phyloP scores from a whole-genome alignment of 1,139 yeast genomes.

The Geotrichum bryndzae region DNA sequence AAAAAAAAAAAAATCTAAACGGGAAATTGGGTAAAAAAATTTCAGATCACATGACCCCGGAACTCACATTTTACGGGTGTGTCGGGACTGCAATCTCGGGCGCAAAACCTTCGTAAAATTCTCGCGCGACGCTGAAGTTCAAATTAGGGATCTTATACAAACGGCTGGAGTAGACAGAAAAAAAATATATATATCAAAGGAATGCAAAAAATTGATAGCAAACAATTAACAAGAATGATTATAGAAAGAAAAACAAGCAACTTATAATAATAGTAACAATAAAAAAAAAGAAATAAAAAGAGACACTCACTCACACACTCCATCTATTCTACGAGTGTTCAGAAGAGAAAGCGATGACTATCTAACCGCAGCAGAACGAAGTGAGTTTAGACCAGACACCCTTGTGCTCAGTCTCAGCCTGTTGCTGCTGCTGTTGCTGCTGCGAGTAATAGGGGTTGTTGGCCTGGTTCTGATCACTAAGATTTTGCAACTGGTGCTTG shows the following conservation, averaged over 20 bases:
- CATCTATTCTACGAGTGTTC: slow-evolving; percentile 3
- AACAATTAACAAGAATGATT: neutral
- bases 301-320: slow-evolving; percentile 1
- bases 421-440: slow-evolving; percentile 23
- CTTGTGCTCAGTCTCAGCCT: slow-evolving; percentile 19
- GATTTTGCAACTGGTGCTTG: slow-evolving; percentile 14
- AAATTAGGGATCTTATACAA: neutral
- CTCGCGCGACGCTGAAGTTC: neutral
- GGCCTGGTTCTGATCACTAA: slow-evolving; percentile 17
- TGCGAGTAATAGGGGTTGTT: slow-evolving; percentile 16
- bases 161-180: neutral
- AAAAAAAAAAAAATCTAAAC: slow-evolving; percentile 2
- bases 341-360: slow-evolving; percentile 26
- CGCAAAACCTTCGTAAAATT: neutral
- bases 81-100: neutral
- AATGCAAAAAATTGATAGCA: neutral
- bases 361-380: slow-evolving; percentile 7
- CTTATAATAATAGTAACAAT: neutral
- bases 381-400: slow-evolving; percentile 33
- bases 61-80: neutral
- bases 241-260: neutral
- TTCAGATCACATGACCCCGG: neutral
- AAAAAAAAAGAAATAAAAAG: slow-evolving; percentile 5
- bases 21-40: neutral
- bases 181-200: neutral